Base-by-base conservation (phyloP, 31 red algal species). In the Endocladia muricata region DNA sequence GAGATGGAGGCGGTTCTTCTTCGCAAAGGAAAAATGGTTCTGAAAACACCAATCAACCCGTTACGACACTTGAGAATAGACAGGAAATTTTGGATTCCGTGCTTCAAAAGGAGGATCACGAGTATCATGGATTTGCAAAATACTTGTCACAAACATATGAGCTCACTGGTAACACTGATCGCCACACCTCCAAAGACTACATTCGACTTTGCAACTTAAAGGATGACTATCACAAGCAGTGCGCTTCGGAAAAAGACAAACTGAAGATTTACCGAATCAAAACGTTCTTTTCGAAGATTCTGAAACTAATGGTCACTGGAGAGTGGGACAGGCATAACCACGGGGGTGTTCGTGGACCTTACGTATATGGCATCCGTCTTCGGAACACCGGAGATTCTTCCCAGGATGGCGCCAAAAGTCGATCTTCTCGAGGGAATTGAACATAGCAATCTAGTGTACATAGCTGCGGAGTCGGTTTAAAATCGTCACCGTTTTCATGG, bases 241-340 rank as follows among this genome's bases (percentile, higher is more conserved):
- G 88, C 61, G 69, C 43, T 3, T 51, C 82, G 15, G 84, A 81
- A 22, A 68, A 95, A 65, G 71, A 89, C 29, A 90, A 90, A 68
- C 62, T 97, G 0, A 97, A 97, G 63, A 97, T 97, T 54, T 97
- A 97, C 57, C 86, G 89, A 55, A 93, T 99, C 59, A 99, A 99
- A 52, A 48, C 61, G 15, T 99, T 99, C 63, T 90, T 99, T 55
- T 81, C 79, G 44, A 79, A 85, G 54, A 76, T 94, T 7, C 75
- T 99, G 31, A 82, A 89, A 30, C 88, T 99, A 2, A 84, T 93
- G 34, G 96, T 99, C 22, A 99, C 96, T n/a, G 96, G 96, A 28
- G 92, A 99, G 69, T 99, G 96, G 96, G 96, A 99, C 65, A 52
- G 96, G 22, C 96, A 94, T 55, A 88, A 88, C 54, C 96, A 99